phyloP scores from a whole-genome alignment of 2,329 filamentous ascomycete species.

The Xylariaceae sp. region DNA sequence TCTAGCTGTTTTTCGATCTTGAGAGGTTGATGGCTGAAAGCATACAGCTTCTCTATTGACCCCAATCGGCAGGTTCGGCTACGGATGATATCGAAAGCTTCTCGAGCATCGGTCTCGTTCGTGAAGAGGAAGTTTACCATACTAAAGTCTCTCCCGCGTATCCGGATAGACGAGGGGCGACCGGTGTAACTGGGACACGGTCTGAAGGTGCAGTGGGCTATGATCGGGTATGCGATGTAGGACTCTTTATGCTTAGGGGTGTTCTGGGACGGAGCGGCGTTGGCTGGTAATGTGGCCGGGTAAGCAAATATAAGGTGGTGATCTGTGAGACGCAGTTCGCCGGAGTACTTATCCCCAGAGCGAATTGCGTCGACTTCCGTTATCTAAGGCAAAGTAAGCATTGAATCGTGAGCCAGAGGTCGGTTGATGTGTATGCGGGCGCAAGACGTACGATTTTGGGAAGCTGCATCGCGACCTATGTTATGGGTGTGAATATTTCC shows the following conservation, averaged over 20 bases:
- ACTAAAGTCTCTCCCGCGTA: slow-evolving; percentile 89
- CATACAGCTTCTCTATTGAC: slow-evolving; percentile 81
- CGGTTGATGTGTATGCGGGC: background rate
- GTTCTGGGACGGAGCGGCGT: slow-evolving; percentile 19
- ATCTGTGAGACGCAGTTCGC: slow-evolving; percentile 56
- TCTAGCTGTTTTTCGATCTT: slow-evolving; percentile 67
- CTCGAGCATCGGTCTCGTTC: slow-evolving; percentile 67
- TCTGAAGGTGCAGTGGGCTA: slow-evolving; percentile 71
- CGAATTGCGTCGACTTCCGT: slow-evolving; percentile 58
- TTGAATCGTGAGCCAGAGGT: background rate
- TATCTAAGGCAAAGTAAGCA: slow-evolving; percentile 37
- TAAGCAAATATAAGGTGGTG: slow-evolving; percentile 49
- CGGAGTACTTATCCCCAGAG: slow-evolving; percentile 50
- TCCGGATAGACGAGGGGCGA: slow-evolving; percentile 72
- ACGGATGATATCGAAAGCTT: slow-evolving; percentile 83
- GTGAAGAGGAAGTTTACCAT: slow-evolving; percentile 87
- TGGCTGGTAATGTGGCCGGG: slow-evolving; percentile 22
- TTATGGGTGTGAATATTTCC: background rate
- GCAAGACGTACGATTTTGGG: slow-evolving; percentile 26
- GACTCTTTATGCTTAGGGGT: slow-evolving; percentile 52
- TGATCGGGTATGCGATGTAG: slow-evolving; percentile 94
- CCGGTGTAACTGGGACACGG: slow-evolving; percentile 64
- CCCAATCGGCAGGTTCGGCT: slow-evolving; percentile 74
- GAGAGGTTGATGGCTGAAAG: slow-evolving; percentile 76
- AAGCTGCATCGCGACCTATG: slow-evolving; percentile 26